Evolutionary conservation across 257 asterid species (phyloP).

Genomic region (Oldenlandia corymbosa): DNA sequence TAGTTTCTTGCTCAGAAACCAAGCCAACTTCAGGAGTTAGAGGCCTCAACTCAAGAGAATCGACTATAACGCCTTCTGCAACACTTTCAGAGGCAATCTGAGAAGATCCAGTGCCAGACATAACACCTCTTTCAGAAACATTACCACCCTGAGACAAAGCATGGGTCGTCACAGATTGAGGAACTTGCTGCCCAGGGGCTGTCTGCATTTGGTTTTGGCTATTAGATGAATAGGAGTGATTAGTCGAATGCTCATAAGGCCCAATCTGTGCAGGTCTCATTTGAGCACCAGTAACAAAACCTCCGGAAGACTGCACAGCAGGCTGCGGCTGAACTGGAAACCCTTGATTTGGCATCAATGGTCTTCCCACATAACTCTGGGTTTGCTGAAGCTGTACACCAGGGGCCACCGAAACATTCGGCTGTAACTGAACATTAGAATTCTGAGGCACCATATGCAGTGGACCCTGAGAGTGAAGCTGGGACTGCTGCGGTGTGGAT

Average conservation of each 20-base stretch:
- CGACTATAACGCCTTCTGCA: constrained; percentile 23
- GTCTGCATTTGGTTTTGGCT: constrained; percentile 19
- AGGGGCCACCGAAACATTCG: constrained; percentile 29
- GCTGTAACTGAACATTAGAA: constrained; percentile 24
- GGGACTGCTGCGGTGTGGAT: constrained; percentile 44
- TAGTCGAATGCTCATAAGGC: constrained; percentile 30
- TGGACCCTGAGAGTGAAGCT: constrained; percentile 50
- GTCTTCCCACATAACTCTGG: constrained; percentile 42
- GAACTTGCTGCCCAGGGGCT: constrained; percentile 20
- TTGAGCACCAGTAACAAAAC: constrained; percentile 36
- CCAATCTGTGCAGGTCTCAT: constrained; percentile 40
- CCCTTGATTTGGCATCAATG: constrained; percentile 49
- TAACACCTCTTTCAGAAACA: constrained; percentile 19
- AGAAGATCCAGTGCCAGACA: constrained; percentile 33
- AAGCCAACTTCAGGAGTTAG: constrained; percentile 21
- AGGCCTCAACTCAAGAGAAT: constrained; percentile 30
- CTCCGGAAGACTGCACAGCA: constrained; percentile 36
- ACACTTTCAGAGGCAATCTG: constrained; percentile 33
- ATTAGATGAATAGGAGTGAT: constrained; percentile 30
- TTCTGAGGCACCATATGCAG: constrained; percentile 35
- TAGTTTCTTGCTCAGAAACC: constrained; percentile 17
- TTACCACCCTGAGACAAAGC: constrained; percentile 27
- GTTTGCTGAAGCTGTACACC: constrained; percentile 44
- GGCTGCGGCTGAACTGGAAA: constrained; percentile 32
- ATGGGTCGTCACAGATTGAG: constrained; percentile 11